Base-by-base conservation (phyloP, 108 stramenopile genomes). In the Pelagomonas calceolata region DNA sequence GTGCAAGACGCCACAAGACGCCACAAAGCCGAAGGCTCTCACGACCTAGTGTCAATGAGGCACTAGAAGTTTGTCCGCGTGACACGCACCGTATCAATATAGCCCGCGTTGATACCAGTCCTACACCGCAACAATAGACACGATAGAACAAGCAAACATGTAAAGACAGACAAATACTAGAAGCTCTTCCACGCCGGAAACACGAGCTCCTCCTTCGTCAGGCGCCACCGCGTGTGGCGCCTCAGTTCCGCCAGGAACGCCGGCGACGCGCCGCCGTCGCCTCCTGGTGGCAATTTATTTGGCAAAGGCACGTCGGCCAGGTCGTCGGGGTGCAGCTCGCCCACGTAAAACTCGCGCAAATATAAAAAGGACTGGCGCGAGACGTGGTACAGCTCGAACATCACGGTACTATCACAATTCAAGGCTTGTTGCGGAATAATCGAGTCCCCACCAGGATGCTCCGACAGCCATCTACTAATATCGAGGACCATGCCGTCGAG, bases 371-470 rank as follows among this genome's bases (percentile, higher is more conserved):
- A 75, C 71, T 79, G 74, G 10, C 78, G 66, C 16, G 75, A 73
- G 9, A 66, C 78, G 68, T 79, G 78, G 36, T 79, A 79, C 34
- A 79, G 70, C 66, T 79, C 78, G 33, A 79, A 79, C 33, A 79
- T 69, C 0, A 66, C 66, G 31, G 74, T 75, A 35, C 69, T 60
- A 30, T 79, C 78, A 32, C 75, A 37, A 34, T 75, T 71, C 43
- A 79, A 70, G 26, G 78, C 78, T 64, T 79, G 78, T 1, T 69
- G 63, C 15, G 78, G 78, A 33, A 79, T 79, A 32, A 79, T 79
- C 45, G 74, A 36, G 36, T 46, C 30, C 15, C 77, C 77, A 12
- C 77, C 77, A 4, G 77, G 77, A 39, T 78, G 77, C 36, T 73
- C 66, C 32, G 69, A 73, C 18, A 78, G 43, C 77, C 77, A 78